phyloP scores from a whole-genome alignment of 2,329 filamentous ascomycete genomes.

The Trichoderma sp. region DNA sequence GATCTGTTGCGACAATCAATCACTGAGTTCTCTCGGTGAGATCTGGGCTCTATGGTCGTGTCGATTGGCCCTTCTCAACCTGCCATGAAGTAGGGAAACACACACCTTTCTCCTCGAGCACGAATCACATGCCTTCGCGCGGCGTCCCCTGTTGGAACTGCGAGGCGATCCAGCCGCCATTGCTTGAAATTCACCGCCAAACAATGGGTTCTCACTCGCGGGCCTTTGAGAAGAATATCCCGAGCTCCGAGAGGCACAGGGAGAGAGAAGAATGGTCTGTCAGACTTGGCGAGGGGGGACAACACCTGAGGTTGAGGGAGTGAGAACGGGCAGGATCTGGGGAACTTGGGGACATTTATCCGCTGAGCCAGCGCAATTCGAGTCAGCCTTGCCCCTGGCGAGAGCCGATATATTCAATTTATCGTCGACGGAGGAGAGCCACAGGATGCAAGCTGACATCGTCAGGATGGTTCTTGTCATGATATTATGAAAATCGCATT shows the following conservation, averaged over 20 bases:
- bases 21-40: neutral
- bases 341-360: neutral
- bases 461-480: too few relatives aligned
- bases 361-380: conserved; percentile 11
- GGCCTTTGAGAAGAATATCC: neutral
- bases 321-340: neutral
- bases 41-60: neutral
- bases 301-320: neutral
- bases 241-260: too few relatives aligned
- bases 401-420: neutral
- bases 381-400: neutral
- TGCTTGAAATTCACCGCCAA: neutral
- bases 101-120: conserved; percentile 6
- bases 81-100: neutral
- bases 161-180: neutral
- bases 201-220: too few relatives aligned
- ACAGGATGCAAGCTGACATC: too few relatives aligned
- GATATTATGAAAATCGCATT: too few relatives aligned
- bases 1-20: neutral
- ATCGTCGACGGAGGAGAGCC: neutral
- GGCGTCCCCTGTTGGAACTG: conserved; percentile 4
- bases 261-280: too few relatives aligned
- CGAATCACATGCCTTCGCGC: conserved; percentile 14
- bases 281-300: neutral
- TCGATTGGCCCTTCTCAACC: neutral